Evolutionary conservation across 306 rosid species (phyloP), one percentile per base, ranked within the genome.

Genomic region (Rosa persica): DNA sequence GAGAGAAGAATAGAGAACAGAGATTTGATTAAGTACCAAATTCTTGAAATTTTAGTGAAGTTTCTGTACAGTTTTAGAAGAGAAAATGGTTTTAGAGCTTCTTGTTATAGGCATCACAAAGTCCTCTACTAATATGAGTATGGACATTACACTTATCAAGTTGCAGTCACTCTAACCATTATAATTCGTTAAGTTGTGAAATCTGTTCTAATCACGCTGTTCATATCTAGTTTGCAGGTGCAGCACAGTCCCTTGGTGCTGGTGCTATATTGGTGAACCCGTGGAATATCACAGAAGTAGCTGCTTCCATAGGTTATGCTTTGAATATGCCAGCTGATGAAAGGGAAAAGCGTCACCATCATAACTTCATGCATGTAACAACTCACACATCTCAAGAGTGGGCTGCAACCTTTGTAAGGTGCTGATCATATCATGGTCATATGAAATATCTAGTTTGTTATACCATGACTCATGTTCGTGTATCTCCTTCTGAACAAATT

Each of bases 351-450:
- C 85, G 98, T 52, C 98, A 95, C 83, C 97, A 87, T 69, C 89
- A 89, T 82, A 95, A 95, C 81, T 95, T 95, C 85, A 88, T 87
- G 93, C 97, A 95, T 58, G 98, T 95, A 51, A 92, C 91, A 52
- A 86, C 97, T 87, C 98, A 95, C 81, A 95, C 97, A 8, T 95
- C 98, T 39, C 97, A 88, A 69, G 98, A 95, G 87, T 95, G 98
- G 98, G 98, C 98, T 73, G 98, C 97, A 86, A 95, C 97, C 75
- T 95, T 95, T 78, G 92, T 95, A 61, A 95, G 98, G 98, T 94
- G 75, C 54, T 73, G 77, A 52, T 79, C 83, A 65, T 74, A 43
- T 71, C 81, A 39, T 70, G 60, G 54, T 71, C 22, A 67, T 44
- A 38, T 62, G 16, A 57, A 12, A n/a, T 55, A 47, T 38, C 11